Base-by-base conservation (phyloP, 208 protist species). In the Wallacemonas sp. region DNA sequence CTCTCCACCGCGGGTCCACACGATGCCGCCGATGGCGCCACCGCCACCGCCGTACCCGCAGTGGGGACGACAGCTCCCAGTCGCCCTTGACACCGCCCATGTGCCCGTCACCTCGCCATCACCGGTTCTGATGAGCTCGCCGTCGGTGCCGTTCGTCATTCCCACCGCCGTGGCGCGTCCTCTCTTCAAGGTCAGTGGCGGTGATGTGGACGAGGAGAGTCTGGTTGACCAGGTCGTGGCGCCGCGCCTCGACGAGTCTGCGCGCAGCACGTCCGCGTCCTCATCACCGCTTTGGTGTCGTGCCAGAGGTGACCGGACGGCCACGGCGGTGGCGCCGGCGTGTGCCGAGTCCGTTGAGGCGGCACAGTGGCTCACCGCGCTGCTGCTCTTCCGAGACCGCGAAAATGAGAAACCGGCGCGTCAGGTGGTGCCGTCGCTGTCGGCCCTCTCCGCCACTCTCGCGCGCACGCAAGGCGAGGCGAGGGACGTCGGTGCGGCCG, bases 331-430 rank as follows among this genome's bases (percentile, higher is more conserved):
- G n/a, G n/a, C n/a, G n/a, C n/a, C 45, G 45, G 4, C 24, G 8
- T 26, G 45, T 6, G 50, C 24, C 15, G 50, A 57, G 3, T n/a
- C 38, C 9, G 29, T 27, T 10, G 8, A 33, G 10, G 26, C 50
- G 15, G 30, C 50, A 19, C 50, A 79, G 63, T 79, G 73, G 73
- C 6, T 79, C 8, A 59, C 73, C 38, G 26, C 74, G 29, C 67
- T 79, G 3, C 63, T 79, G 21, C 73, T 73, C 50, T 70, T 63
- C 41, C 73, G 73, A 33, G 74, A 79, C 21, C 68, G 74, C 5
- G 68, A 79, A 29, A 79, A 79, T 46, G 68, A 79, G 15, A 57
- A 57, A 32, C 50, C 50, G 26, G 4, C 22, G 50, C 33, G 22
- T 34, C 50, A 32, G 0, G 50, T 57, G 29, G 38, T 8, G 29